Evolutionary conservation across 1,139 yeast genomes (phyloP).

Genomic region (Candida pseudoviswanathii): DNA sequence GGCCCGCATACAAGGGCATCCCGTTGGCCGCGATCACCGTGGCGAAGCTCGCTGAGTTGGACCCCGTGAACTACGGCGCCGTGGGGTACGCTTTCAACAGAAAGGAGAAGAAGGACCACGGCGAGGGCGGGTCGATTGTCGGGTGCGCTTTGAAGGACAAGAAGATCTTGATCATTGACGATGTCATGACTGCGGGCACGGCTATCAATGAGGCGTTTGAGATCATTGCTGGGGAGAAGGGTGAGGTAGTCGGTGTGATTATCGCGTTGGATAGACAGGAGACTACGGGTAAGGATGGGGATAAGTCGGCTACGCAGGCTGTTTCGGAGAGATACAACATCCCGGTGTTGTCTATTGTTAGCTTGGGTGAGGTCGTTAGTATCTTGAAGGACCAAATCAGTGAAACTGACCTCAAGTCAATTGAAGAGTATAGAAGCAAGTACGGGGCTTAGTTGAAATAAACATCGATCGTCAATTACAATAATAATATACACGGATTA

Average conservation of each 20-base stretch:
- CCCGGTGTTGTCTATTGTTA: conserved; percentile 83
- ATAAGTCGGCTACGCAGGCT: conserved; percentile 77
- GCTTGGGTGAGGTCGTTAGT: conserved; percentile 70
- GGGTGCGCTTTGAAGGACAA: conserved; percentile 77
- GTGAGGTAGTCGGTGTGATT: conserved; percentile 78
- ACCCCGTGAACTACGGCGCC: conserved; percentile 68
- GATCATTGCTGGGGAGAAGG: conserved; percentile 71
- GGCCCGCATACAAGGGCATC: conserved; percentile 98
- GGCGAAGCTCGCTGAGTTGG: conserved; percentile 88
- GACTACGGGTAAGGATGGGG: conserved; percentile 64
- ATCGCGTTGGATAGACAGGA: conserved; percentile 97
- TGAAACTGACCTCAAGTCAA: conserved; percentile 53
- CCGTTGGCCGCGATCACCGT: conserved; percentile 93
- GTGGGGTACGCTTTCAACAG: conserved; percentile 78
- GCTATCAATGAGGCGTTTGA: conserved; percentile 94
- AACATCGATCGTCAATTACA: conserved; percentile 3
- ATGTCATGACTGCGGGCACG: conserved; percentile 98
- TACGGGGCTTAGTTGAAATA: conserved; percentile 40
- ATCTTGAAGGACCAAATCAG: conserved; percentile 59
- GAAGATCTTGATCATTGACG: conserved; percentile 83
- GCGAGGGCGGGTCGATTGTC: conserved; percentile 96
- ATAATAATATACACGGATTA: conserved; percentile 14
- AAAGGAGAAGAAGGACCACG: conserved; percentile 96
- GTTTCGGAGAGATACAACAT: conserved; percentile 72
- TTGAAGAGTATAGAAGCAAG: conserved; percentile 60